Percentiles rank a stretch among this genome's conserved stretches.
phyloP scores from a whole-genome alignment of 2,329 filamentous ascomycete species.

The Fusarium sp. region DNA sequence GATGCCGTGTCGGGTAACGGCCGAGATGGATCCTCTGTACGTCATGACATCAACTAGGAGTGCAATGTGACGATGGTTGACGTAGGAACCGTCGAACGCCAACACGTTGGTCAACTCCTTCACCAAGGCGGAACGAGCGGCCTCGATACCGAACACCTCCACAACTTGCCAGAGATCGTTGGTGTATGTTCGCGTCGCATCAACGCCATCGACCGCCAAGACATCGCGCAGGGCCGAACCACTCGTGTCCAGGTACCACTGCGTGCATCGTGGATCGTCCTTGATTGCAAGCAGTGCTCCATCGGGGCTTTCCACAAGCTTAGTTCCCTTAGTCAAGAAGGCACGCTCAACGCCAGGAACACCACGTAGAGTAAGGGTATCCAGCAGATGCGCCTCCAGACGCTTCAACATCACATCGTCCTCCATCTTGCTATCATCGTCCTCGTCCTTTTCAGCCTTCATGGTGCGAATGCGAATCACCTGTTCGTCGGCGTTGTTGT shows the following conservation, averaged over 20 bases:
- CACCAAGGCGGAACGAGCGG: constrained; percentile 87
- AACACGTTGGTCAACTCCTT: constrained; percentile 92
- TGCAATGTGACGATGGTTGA: constrained; percentile 98
- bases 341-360: constrained; percentile 90
- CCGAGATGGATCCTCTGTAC: constrained; percentile 92
- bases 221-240: constrained; percentile 90
- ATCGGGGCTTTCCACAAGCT: constrained; percentile 76
- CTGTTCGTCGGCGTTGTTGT: constrained; percentile 97
- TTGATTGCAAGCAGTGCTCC: constrained; percentile 83
- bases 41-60: constrained; percentile 98
- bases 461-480: constrained; percentile 90
- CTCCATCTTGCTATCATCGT: constrained; percentile 74
- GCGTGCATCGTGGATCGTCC: constrained; percentile 82
- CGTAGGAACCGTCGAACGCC: constrained; percentile 98
- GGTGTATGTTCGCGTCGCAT: constrained; percentile 87
- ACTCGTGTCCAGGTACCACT: constrained; percentile 97
- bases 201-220: constrained; percentile 88
- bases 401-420: constrained; percentile 95
- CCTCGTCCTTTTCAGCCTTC: constrained; percentile 79
- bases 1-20: constrained; percentile 98
- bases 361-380: constrained; percentile 92
- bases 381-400: constrained; percentile 90
- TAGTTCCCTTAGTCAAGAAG: constrained; percentile 88
- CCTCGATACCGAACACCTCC: constrained; percentile 96
- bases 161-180: constrained; percentile 97